Evolutionary conservation across 768 basidiomycete genomes (phyloP).

Genomic region (Tricholoma matsutake): DNA sequence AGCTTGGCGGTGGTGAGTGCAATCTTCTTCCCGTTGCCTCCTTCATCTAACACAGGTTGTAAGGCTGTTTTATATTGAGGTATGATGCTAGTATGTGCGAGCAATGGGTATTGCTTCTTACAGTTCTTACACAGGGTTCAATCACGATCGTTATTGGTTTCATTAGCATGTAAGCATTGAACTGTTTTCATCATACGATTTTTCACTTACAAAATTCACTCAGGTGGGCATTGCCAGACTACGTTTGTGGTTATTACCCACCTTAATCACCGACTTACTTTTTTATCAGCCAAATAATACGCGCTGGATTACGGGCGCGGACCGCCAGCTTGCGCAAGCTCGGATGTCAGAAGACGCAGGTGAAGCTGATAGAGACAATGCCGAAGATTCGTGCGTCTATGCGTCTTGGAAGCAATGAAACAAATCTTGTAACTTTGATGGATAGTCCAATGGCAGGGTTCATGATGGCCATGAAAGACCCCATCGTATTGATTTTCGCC

Average conservation of each 20-base stretch:
- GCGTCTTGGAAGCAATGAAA: not conserved
- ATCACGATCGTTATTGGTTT: conserved; percentile 62
- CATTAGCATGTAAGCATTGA: conserved; percentile 42
- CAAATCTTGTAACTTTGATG: not conserved
- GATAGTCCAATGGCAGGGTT: conserved; percentile 48
- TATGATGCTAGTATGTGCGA: conserved; percentile 13
- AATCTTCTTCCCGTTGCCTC: not conserved
- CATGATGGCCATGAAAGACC: conserved; percentile 52
- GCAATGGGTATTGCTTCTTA: not conserved
- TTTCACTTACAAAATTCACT: not conserved
- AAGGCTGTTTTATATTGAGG: conserved; percentile 74
- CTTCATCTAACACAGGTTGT: not conserved
- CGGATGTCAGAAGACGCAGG: conserved; percentile 67
- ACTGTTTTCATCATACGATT: not conserved
- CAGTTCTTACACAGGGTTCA: conserved; percentile 41
- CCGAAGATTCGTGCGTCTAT: conserved; percentile 49
- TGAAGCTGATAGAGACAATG: conserved; percentile 59
- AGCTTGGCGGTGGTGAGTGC: conserved; percentile 64
- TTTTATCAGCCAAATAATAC: conserved; percentile 54
- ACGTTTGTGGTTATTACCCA: conserved; percentile 33
- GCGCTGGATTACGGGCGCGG: conserved; percentile 47
- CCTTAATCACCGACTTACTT: not conserved
- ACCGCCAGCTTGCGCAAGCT: conserved; percentile 58
- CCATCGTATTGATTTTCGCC: conserved; percentile 53
- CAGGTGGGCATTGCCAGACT: conserved; percentile 60